A percentile compares a stretch with the other conserved stretches of the same genome.
Conservation (phyloP, 2,329 filamentous ascomycete species). For the Salinomyces thailandicus region DNA sequence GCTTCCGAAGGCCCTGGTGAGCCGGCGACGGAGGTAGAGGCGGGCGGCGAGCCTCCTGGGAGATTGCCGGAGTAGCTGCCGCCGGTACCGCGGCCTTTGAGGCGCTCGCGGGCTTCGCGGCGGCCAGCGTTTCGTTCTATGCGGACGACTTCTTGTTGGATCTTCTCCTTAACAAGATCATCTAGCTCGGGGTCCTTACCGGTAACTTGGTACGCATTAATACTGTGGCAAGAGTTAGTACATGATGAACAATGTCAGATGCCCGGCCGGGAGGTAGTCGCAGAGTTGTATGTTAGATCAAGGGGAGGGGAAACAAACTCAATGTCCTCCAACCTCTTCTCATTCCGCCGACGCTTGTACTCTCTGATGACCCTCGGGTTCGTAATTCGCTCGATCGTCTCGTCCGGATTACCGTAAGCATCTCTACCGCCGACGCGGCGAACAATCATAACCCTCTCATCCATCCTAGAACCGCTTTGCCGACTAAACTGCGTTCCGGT, state of each 20-base stretch:
- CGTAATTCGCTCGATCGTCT: constrained; percentile 14
- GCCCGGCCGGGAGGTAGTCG: no score
- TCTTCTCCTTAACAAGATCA: constrained; percentile 44
- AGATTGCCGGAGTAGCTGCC: constrained; percentile 15
- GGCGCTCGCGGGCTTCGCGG: constrained; percentile 78
- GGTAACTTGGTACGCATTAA: constrained; percentile 48
- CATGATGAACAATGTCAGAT: background rate
- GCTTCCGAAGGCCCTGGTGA: constrained; percentile 36
- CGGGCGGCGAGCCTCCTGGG: constrained; percentile 33
- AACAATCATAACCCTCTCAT: constrained; percentile 56
- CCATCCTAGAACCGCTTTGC: constrained; percentile 32
- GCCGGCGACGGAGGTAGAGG: constrained; percentile 32
- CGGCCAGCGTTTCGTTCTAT: constrained; percentile 87
- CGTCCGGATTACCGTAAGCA: constrained; percentile 46
- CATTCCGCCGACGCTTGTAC: constrained; percentile 60
- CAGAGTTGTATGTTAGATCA: constrained; percentile 17
- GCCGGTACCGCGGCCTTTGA: constrained; percentile 49
- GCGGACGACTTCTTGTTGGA: constrained; percentile 67
- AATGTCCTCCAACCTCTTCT: constrained; percentile 59
- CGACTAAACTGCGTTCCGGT: constrained; percentile 46
- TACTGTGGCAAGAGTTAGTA: constrained; percentile 35
- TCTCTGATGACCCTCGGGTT: constrained; percentile 81
- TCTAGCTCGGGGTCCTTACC: constrained; percentile 55
- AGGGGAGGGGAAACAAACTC: constrained; percentile 41
- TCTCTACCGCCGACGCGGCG: constrained; percentile 52